Base-by-base conservation (phyloP, 257 asterid species). In the Lycium ferocissimum region DNA sequence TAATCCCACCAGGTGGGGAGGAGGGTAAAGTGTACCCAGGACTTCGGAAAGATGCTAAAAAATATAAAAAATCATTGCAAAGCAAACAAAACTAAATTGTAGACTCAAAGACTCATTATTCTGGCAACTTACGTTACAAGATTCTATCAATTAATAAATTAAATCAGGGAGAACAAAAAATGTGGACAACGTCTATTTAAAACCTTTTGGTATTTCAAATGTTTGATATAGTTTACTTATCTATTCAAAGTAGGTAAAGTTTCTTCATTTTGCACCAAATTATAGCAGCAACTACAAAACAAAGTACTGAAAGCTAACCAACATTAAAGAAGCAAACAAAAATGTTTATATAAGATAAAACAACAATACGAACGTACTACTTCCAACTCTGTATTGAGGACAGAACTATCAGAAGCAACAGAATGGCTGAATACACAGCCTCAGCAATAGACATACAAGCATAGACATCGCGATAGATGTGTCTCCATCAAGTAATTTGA, bases 131-230 rank as follows among this genome's bases (percentile, higher is more conserved):
- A 26, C 13, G 3, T 33, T 49, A 22, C 62, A 75, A 75, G 81
- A 75, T 15, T 75, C 37, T 9, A 75, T 73, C 81, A 75, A 49
- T 26, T 49, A 49, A 75, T 75, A 75, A 75, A 62, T 49, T 73
- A 57, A n/a, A 57, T 57, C 62, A 14, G 9, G n/a, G 7, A 57
- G 62, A 57, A 57, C 62, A 57, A 5, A 15, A 57, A 57, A 57
- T 8, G 61, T 13, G 13, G 61, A 57, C 8, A 14, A 57, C 62
- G 6, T 57, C n/a, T 57, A 57, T 17, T 57, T 57, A 18, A 57
- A n/a, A 15, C 61, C 61, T 53, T 57, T 54, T 54, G 17, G 1
- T 57, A 6, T 57, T 57, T 57, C 62, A 57, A 57, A 15, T 7
- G 66, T 26, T 59, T 59, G 26, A 59, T 59, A 18, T 18, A 59